These are phyloP conservation scores for Neonectria punicea DNA, from an alignment of 2,329 filamentous ascomycete species.

Conservation along the genomic window DNA sequence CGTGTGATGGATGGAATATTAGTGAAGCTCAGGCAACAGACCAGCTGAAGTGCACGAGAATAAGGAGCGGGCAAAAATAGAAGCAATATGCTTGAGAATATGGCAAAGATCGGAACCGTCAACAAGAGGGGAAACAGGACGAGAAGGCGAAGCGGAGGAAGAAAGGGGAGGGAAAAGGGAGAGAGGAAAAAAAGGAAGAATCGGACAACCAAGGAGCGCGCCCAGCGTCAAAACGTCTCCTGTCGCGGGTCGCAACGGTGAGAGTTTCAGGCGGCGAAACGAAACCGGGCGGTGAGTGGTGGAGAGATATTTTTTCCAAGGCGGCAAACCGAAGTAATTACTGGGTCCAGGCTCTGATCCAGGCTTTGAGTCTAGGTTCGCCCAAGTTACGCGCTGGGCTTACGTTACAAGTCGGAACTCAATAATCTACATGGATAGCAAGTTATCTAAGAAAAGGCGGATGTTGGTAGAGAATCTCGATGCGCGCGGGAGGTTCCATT, in stretches of 20 bases:
- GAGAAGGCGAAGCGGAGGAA: neutral
- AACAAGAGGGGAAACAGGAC: neutral
- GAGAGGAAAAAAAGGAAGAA: constrained; percentile 10
- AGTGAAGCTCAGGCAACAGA: constrained; percentile 13
- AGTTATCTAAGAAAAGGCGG: too few species aligned
- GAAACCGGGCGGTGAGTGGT: constrained; percentile 32
- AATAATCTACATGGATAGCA: too few species aligned
- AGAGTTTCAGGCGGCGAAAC: constrained; percentile 43
- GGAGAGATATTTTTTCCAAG: constrained; percentile 1
- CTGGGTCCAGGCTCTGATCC: too few species aligned
- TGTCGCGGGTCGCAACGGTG: constrained; percentile 39
- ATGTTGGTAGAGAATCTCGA: too few species aligned
- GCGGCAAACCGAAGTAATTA: too few species aligned
- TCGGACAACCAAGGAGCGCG: constrained; percentile 11
- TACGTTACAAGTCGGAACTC: too few species aligned
- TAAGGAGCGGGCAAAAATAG: constrained; percentile 20
- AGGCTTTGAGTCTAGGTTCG: too few species aligned
- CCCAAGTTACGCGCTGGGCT: constrained; percentile 1
- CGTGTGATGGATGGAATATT: neutral
- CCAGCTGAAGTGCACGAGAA: constrained; percentile 10
- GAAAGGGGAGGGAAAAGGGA: constrained; percentile 13
- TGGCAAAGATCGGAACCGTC: neutral
- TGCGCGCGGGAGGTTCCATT: too few species aligned
- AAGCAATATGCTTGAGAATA: constrained; percentile 29
- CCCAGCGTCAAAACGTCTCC: constrained; percentile 18